Evolutionary conservation across 768 basidiomycete species (phyloP), one percentile per base, ranked within the genome.

Genomic region (Tulasnella sp.): DNA sequence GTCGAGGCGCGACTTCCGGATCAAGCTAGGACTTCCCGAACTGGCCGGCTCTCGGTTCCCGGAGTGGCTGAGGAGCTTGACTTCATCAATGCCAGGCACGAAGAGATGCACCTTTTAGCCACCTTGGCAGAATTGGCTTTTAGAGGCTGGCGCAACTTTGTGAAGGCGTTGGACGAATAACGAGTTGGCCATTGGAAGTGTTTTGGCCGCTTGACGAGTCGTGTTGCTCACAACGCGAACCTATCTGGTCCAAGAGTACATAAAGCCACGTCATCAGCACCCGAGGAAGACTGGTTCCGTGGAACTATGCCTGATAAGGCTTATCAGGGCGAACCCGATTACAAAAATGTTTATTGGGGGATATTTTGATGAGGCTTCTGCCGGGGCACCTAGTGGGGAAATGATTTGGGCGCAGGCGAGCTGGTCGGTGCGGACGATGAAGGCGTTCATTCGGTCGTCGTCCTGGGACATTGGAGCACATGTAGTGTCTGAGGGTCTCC

Each of bases 221-320:
- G 57, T 6, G 10, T 32, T 29, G 61, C 61, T 67, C 32, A 35
- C 29, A 26, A 16, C 32, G 29, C 61, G 61, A 67, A 67, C 61
- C 32, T 67, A 61, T 61, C 57, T 2, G 61, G 29, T 35, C 26
- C 61, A 35, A 35, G 16, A 7, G 13, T 15, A 67, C 61, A 67
- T 32, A 26, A 67, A 35, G 26, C 29, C 35, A 67, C 61, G 61
- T 67, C 61, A 67, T 67, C 0, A 15, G 61, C 61, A 67, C 26
- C 23, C 61, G 32, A 51, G 1, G n/a, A n/a, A 51, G 51, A 6
- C 20, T 20, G 51, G 10, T 20, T 23, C 51, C 61, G 29, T 67
- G 61, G 61, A 18, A 29, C 61, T 67, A 67, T 35, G 61, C 61
- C 61, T 67, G 61, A 67, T 67, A 67, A 67, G 61, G 61, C 61